Percentiles rank a stretch among this genome's conserved stretches.
phyloP scores from a whole-genome alignment of 306 rosid species.

The Citrullus amarus region DNA sequence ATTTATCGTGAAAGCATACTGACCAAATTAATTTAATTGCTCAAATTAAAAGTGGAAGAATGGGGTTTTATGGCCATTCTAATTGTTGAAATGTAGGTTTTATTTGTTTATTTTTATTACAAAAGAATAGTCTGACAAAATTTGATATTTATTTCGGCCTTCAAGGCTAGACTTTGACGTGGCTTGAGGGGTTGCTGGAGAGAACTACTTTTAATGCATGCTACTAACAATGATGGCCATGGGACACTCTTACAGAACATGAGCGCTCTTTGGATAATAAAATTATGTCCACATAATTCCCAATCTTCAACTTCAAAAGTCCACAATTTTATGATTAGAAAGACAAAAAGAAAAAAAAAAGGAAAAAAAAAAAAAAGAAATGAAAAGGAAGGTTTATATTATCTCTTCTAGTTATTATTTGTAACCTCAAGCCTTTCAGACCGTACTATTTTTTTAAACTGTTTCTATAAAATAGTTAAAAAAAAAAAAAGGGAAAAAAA shows the following conservation, averaged over 20 bases:
- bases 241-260: constrained; percentile 1
- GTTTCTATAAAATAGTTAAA: too few species aligned
- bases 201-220: constrained; percentile 9
- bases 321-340: neutral
- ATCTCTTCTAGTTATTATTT: neutral
- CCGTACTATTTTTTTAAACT: too few species aligned
- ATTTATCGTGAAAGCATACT: too few species aligned
- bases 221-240: constrained; percentile 7
- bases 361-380: too few species aligned
- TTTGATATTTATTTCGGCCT: neutral
- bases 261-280: neutral
- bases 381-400: too few species aligned
- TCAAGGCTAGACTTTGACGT: constrained; percentile 12
- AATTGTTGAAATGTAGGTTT: neutral
- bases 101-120: neutral
- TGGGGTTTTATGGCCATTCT: neutral
- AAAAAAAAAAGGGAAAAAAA: too few species aligned
- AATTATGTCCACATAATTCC: constrained; percentile 11
- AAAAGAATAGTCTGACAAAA: neutral
- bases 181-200: neutral
- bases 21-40: too few species aligned
- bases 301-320: neutral
- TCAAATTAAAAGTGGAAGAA: too few species aligned
- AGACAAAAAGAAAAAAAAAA: too few species aligned
- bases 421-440: too few species aligned